phyloP scores from a whole-genome alignment of 1,139 yeast genomes.

The Sugiyamaella pinicola region DNA sequence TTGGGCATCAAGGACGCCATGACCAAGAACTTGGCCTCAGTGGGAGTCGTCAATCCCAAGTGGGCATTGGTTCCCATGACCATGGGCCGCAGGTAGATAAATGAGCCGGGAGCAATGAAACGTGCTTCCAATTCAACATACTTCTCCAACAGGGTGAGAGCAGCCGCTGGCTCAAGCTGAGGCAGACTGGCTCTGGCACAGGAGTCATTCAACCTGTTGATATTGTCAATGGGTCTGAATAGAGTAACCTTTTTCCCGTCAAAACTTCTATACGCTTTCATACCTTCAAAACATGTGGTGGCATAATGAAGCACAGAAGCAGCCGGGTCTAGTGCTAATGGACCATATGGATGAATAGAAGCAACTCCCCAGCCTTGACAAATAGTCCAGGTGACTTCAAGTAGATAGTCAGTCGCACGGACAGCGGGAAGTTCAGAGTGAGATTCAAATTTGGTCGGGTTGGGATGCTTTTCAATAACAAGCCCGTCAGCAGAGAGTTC shows the following conservation, averaged over 20 bases:
- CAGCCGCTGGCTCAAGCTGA: constrained; percentile 46
- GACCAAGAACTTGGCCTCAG: constrained; percentile 45
- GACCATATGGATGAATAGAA: constrained; percentile 46
- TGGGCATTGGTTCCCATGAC: constrained; percentile 42
- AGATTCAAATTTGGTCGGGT: constrained; percentile 27
- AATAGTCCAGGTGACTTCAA: constrained; percentile 47
- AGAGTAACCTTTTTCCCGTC: constrained; percentile 44
- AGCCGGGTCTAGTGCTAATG: constrained; percentile 41
- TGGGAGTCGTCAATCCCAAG: constrained; percentile 47
- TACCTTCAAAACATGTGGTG: constrained; percentile 43
- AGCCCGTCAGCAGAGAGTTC: constrained; percentile 29
- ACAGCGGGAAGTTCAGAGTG: constrained; percentile 27
- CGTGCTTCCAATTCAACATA: constrained; percentile 44
- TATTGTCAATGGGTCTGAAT: constrained; percentile 49
- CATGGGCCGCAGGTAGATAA: constrained; percentile 40
- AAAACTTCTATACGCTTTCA: constrained; percentile 40
- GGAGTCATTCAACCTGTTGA: constrained; percentile 47
- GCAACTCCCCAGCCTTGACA: constrained; percentile 48
- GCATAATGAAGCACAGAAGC: constrained; percentile 42
- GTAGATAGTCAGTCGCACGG: constrained; percentile 47
- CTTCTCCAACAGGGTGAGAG: constrained; percentile 45
- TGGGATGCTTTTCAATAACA: constrained; percentile 24
- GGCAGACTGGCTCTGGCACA: constrained; percentile 48
- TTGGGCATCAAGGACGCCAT: constrained; percentile 45
- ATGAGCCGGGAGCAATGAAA: constrained; percentile 39